Conservation (phyloP, 306 rosid species). For the Citrullus colocynthis region DNA sequence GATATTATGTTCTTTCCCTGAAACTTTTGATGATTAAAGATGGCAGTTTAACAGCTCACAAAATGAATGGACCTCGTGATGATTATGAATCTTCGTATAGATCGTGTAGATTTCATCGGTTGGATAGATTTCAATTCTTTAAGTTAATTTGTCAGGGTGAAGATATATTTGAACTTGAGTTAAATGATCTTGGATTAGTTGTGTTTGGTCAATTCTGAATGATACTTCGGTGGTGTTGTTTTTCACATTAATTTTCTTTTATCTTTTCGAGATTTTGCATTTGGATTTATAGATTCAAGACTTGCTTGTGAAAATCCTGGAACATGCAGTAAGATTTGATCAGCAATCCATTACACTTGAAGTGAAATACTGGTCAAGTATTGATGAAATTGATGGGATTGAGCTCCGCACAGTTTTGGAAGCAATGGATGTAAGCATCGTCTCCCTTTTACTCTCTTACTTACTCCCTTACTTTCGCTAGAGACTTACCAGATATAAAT, state of each 20-base stretch:
- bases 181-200: not conserved
- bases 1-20: not conserved
- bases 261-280: conserved; percentile 70
- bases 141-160: not conserved
- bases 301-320: conserved; percentile 59
- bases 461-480: not conserved
- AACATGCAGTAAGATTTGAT: conserved; percentile 66
- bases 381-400: conserved; percentile 26
- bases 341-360: conserved; percentile 32
- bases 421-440: conserved; percentile 71
- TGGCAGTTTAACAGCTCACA: not conserved
- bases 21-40: not conserved
- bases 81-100: not conserved
- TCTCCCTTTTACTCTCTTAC: conserved; percentile 4
- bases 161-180: not conserved
- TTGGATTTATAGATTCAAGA: conserved; percentile 98
- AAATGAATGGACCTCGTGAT: not conserved
- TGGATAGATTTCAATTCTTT: not conserved
- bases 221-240: not conserved
- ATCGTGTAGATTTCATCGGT: not conserved
- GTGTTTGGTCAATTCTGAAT: not conserved
- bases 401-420: conserved; percentile 55
- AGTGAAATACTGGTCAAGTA: conserved; percentile 37
- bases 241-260: conserved; percentile 28
- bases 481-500: not conserved